Conservation (phyloP, 805 yeast species). For the Zygotorulaspora chibaensis region DNA sequence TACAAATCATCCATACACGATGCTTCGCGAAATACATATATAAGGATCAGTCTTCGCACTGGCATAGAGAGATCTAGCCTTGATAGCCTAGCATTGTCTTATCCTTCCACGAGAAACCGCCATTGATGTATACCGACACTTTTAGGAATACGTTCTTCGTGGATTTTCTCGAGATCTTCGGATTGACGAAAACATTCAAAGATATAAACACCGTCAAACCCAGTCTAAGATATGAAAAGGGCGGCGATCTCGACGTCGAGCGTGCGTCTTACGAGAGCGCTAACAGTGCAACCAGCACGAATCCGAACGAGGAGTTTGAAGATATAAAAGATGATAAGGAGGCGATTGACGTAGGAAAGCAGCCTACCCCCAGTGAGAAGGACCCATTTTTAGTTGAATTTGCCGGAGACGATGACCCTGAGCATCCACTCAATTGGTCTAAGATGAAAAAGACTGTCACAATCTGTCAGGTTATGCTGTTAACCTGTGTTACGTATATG, state of each 20-base stretch:
- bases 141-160: conserved; percentile 24
- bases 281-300: background rate
- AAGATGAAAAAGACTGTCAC: conserved; percentile 37
- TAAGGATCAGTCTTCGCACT: too few species aligned
- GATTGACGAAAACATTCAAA: conserved; percentile 12
- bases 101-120: background rate
- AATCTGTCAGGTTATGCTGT: conserved; percentile 39
- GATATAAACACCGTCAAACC: conserved; percentile 3
- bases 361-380: conserved; percentile 12
- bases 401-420: conserved; percentile 43
- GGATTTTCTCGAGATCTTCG: conserved; percentile 22
- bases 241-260: background rate
- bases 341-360: background rate
- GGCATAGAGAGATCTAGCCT: background rate
- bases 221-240: background rate
- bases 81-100: too few species aligned
- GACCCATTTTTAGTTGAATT: conserved; percentile 32
- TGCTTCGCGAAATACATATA: too few species aligned
- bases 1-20: too few species aligned
- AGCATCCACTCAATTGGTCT: conserved; percentile 57
- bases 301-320: background rate
- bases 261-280: background rate
- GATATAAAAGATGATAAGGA: background rate
- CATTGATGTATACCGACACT: conserved; percentile 10
- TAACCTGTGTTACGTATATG: conserved; percentile 51